Conservation (phyloP, 208 protist species). For the Wallacemonas sp. region DNA sequence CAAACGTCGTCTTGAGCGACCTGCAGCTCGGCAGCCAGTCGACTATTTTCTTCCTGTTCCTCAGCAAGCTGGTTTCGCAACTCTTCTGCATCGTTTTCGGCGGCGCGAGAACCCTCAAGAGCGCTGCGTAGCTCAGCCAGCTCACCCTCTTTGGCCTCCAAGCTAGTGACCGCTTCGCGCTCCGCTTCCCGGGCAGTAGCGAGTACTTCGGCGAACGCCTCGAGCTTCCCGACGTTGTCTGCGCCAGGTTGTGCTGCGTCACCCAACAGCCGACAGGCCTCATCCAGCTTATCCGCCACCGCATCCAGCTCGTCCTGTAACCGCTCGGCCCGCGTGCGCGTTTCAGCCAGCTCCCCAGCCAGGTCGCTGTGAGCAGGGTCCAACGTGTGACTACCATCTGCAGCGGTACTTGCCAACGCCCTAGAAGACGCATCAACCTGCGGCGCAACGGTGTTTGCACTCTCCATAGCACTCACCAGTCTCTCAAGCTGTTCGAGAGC, state of each 20-base stretch:
- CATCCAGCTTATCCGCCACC: slow-evolving; percentile 34
- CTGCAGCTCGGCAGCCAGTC: slow-evolving; percentile 21
- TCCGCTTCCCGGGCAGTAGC: slow-evolving; percentile 20
- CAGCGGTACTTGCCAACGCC: neutral
- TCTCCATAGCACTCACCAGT: slow-evolving; percentile 27
- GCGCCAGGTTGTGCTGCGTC: slow-evolving; percentile 22
- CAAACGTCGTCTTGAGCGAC: slow-evolving; percentile 20
- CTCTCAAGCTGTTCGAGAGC: slow-evolving; percentile 30
- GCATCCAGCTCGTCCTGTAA: slow-evolving; percentile 35
- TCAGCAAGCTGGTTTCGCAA: slow-evolving; percentile 14
- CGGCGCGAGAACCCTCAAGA: slow-evolving; percentile 5
- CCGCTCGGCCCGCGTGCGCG: slow-evolving; percentile 14
- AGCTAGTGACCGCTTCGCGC: slow-evolving; percentile 18
- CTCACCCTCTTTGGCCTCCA: slow-evolving; percentile 32
- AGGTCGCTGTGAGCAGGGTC: neutral
- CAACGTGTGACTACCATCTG: too few species aligned
- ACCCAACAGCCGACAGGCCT: slow-evolving; percentile 24
- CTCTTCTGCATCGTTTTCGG: slow-evolving; percentile 13
- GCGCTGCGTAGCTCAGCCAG: slow-evolving; percentile 15
- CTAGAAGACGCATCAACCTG: slow-evolving; percentile 3
- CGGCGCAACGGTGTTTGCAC: neutral
- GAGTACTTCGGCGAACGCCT: slow-evolving; percentile 26
- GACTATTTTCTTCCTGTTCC: slow-evolving; percentile 26
- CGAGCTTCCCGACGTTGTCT: slow-evolving; percentile 28
- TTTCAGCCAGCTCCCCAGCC: slow-evolving; percentile 21